Conservation (phyloP, 768 basidiomycete genomes). For the Hygrocybe punicea region DNA sequence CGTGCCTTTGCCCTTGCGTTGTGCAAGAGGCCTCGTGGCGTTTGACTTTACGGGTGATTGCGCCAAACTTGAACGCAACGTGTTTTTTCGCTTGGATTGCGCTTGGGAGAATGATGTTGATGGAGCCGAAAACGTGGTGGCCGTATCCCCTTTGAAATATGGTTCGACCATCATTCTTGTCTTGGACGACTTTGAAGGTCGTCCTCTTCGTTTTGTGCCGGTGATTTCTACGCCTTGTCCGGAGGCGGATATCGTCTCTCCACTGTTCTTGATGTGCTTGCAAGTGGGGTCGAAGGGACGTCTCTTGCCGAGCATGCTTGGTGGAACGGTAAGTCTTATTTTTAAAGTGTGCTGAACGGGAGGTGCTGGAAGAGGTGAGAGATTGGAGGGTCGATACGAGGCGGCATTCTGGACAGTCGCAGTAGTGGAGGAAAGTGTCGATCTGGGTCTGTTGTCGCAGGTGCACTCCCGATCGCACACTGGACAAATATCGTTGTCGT, state of each 20-base stretch:
- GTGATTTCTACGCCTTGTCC: neutral
- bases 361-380: slow-evolving; percentile 28
- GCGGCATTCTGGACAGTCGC: slow-evolving; percentile 38
- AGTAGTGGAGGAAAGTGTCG: slow-evolving; percentile 28
- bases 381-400: slow-evolving; percentile 38
- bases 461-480: slow-evolving; percentile 91
- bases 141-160: slow-evolving; percentile 23
- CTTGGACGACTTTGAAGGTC: slow-evolving; percentile 50
- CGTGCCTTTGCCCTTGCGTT: slow-evolving; percentile 30
- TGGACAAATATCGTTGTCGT: slow-evolving; percentile 84
- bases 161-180: slow-evolving; percentile 25
- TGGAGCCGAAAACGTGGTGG: slow-evolving; percentile 15
- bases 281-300: slow-evolving; percentile 13
- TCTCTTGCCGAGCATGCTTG: slow-evolving; percentile 48
- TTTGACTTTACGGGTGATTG: slow-evolving; percentile 18
- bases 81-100: slow-evolving; percentile 12
- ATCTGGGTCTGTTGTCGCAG: slow-evolving; percentile 52
- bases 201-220: slow-evolving; percentile 49
- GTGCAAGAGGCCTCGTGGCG: slow-evolving; percentile 18
- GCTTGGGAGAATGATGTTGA: slow-evolving; percentile 12
- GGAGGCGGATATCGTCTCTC: slow-evolving; percentile 25
- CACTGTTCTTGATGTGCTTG: slow-evolving; percentile 31
- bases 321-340: slow-evolving; percentile 70
- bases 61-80: slow-evolving; percentile 14
- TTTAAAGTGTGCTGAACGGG: slow-evolving; percentile 49